Evolutionary conservation across 805 yeast genomes (phyloP), one percentile per base, ranked within the genome.

Genomic region (Kazachstania kunashirensis): DNA sequence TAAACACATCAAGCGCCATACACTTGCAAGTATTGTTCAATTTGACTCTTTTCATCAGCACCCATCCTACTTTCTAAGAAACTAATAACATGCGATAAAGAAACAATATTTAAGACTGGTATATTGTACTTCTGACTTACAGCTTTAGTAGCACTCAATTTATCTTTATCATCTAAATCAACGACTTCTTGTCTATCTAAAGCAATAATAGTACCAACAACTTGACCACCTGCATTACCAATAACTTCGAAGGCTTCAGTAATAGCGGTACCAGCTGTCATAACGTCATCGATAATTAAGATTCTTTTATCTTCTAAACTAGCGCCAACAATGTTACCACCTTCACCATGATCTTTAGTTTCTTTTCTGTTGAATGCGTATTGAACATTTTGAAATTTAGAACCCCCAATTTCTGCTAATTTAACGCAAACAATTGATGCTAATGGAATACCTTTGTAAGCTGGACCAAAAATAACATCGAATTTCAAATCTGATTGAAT

Each of bases 261-360:
- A 57, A 88, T 86, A 34, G 98, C 97, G 41, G 97, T 92, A 28
- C 98, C 98, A 1, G 97, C 97, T 42, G 97, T 89, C 79, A 89
- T 88, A 29, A 92, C 96, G 53, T 89, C 98, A 61, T 92, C 98
- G 43, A 89, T 85, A 51, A 92, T 84, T 51, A 92, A 66, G 17
- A 89, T 75, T 42, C 71, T 71, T 60, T 88, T 81, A 33, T 73
- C 82, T 42, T 71, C 70, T 50, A 89, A 71, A 5, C 75, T 61
- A 31, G 82, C 76, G 25, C 98, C 98, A 29, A 92, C 97, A 49
- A 89, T 83, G 39, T 74, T 73, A 11, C 98, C 98, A 48, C 97
- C 98, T 66, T 89, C 98, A 39, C 98, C 98, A 57, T 89, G 98
- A 57, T 88, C 96, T 65, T 89, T 89, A 68, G 82, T 81, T 62